A percentile compares a stretch with the other conserved stretches of the same genome.
Conservation (phyloP, 2,329 filamentous ascomycete genomes). For the Sclerotiophoma versabilis region DNA sequence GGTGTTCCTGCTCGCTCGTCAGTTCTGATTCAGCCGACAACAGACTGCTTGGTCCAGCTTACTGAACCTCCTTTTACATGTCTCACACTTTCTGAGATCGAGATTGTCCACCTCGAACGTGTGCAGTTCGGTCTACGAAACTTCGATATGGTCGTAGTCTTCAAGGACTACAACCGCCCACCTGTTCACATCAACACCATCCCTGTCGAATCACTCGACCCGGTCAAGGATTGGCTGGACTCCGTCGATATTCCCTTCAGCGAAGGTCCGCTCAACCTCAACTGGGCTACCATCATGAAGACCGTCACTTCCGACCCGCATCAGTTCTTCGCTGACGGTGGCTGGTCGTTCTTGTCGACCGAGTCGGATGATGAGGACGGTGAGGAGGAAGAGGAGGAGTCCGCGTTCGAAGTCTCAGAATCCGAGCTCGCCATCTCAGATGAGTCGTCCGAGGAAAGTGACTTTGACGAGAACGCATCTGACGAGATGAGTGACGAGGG, state of each 20-base stretch:
- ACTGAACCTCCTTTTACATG: constrained; percentile 98
- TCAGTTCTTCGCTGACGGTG: constrained; percentile 92
- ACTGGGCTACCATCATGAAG: constrained; percentile 99
- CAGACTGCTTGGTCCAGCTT: constrained; percentile 94
- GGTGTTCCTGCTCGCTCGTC: constrained; percentile 96
- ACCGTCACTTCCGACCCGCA: constrained; percentile 94
- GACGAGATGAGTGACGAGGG: constrained; percentile 77
- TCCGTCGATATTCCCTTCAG: constrained; percentile 92
- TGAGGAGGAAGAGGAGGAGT: constrained; percentile 83
- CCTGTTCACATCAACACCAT: constrained; percentile 98
- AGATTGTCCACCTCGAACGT: constrained; percentile 93
- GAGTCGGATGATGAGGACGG: constrained; percentile 85
- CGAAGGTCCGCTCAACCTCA: constrained; percentile 95
- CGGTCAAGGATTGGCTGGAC: constrained; percentile 97
- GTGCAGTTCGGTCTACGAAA: constrained; percentile 97
- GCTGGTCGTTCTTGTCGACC: constrained; percentile 89
- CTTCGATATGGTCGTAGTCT: constrained; percentile 97
- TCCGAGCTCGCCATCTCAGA: constrained; percentile 76
- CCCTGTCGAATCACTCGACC: constrained; percentile 90
- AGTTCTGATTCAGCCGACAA: constrained; percentile 93
- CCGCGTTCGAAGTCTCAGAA: constrained; percentile 88
- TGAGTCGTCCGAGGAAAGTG: constrained; percentile 84
- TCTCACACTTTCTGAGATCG: constrained; percentile 92
- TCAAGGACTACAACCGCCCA: constrained; percentile 93
- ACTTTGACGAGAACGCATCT: constrained; percentile 89